phyloP scores from a whole-genome alignment of 371 early-diverging fungal genomes.

The Actinomortierella wolfii region DNA sequence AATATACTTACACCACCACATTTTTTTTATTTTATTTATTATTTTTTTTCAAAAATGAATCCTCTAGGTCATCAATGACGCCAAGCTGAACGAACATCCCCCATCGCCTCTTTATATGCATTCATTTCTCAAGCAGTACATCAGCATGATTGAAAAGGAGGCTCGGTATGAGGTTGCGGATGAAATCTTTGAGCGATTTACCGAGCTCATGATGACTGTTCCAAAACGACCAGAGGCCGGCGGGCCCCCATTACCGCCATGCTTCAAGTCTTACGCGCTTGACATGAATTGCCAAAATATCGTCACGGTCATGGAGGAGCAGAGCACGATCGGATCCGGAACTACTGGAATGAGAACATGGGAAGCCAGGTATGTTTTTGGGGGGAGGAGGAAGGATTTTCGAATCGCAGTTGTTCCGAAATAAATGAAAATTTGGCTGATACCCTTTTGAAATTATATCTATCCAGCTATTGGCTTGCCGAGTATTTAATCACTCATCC shows the following conservation, averaged over 20 bases:
- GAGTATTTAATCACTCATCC: slow-evolving; percentile 39
- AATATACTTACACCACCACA: too few relatives aligned
- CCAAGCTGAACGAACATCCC: slow-evolving; percentile 25
- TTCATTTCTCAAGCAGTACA: slow-evolving; percentile 31
- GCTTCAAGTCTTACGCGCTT: slow-evolving; percentile 41
- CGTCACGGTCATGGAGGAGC: slow-evolving; percentile 45
- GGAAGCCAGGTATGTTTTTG: neutral
- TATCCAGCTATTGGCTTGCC: slow-evolving; percentile 35
- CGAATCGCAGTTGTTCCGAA: too few relatives aligned
- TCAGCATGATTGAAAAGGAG: slow-evolving; percentile 30
- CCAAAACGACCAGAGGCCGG: slow-evolving; percentile 42
- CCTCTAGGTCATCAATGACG: slow-evolving; percentile 32
- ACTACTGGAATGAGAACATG: slow-evolving; percentile 44
- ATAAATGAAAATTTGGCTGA: too few relatives aligned
- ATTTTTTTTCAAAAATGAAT: too few relatives aligned
- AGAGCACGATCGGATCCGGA: slow-evolving; percentile 37
- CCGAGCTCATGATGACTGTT: slow-evolving; percentile 30
- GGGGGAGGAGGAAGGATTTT: neutral
- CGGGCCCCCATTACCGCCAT: slow-evolving; percentile 33
- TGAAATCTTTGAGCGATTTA: slow-evolving; percentile 31
- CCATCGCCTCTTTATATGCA: slow-evolving; percentile 38
- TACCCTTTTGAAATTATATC: too few relatives aligned
- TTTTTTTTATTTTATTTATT: too few relatives aligned
- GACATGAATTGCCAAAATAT: slow-evolving; percentile 25
- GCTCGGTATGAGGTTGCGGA: slow-evolving; percentile 20